Evolutionary conservation across 2,329 filamentous ascomycete species (phyloP), one percentile per base, ranked within the genome.

Genomic region (Rosellinia necatrix): DNA sequence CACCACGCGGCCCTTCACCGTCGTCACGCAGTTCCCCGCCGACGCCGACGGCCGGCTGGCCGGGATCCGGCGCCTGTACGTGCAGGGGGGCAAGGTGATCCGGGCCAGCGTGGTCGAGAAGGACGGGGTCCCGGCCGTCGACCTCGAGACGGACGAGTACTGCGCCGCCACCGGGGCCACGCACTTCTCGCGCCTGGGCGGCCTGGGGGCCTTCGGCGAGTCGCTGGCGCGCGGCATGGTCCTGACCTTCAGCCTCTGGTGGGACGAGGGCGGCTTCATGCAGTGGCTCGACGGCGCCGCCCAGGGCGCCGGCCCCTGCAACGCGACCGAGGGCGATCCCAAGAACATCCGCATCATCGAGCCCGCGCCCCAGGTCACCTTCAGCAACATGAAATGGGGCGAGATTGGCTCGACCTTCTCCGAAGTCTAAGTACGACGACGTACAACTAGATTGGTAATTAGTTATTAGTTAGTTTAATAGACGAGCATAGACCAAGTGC

Each of bases 341-440:
- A 55, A 63, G 6, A 72, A 74, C 22, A 77, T 86, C 51, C 71
- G 76, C 58, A 32, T 68, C 17, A 68, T 75, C 29, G 68, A 76
- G 58, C 72, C 81, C 2, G 71, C 75, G 58, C 74, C 82, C 30
- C 74, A 76, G 58, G 81, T 84, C 15, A 76, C 74, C 10, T 85
- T 78, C 69, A 80, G 76, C 59, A 83, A 83, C 71, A 77, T 85
- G 66, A 80, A 78, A 70, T 78, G 79, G 69, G 82, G 82, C 8
- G 78, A 82, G 61, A 76, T 83, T 54, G 76, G 74, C 56, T 80
- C 78, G 19, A 84, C 80, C 17, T 82, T 67, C 43, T 50, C 50
- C 9, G 47, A 51, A 21, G 35, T 53, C 41, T n/a, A n/a, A n/a
- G n/a, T n/a, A n/a, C n/a, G n/a, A n/a, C n/a, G n/a, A n/a, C n/a